Base-by-base conservation (phyloP, 371 early-diverging fungal species). In the Mucor irregularis region DNA sequence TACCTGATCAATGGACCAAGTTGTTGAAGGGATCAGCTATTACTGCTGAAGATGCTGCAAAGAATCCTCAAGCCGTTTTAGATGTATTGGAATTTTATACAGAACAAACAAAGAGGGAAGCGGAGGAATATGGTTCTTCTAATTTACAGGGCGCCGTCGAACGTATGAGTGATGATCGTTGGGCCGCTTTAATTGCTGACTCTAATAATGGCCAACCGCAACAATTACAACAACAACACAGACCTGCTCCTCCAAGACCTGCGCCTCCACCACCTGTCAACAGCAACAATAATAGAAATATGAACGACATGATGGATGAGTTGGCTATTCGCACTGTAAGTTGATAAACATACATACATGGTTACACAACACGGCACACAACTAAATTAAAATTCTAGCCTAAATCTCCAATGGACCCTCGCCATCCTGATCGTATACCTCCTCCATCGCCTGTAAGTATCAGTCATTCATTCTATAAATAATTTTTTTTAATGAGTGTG, bases 1-100 rank as follows among this genome's bases (percentile, higher is more conserved):
- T 97, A 56, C 97, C 97, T 39, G 88, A 90, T 57, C 90, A 93
- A 68, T 96, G 97, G 97, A 89, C 90, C 33, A 83, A 84, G 67
- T 80, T 97, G 34, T 71, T 97, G 42, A 90, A 93, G 57, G 82
- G 87, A 26, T 93, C 94, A 14, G 90, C 88, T 53, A 95, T 97
- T 58, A 92, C 95, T 14, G 88, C 92, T 65, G 95, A 97, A 64
- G 97, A 97, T 73, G 94, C 93, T 53, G 86, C 89, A 37, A 92
- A 92, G 71, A 92, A 97, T 66, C 97, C 97, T 16, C 95, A 96
- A 71, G 95, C 96, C 21, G 96, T 97, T 37, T 75, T 97, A 40
- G 95, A 96, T 67, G 96, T 95, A 17, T 82, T 96, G 26, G 94
- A 95, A 62, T 97, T 96, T 64, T 95, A 96, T 69, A 93, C 96